Evolutionary conservation across 148 eudicot species (phyloP), one percentile per base, ranked within the genome.

Genomic region (Pharnaceum exiguum): DNA sequence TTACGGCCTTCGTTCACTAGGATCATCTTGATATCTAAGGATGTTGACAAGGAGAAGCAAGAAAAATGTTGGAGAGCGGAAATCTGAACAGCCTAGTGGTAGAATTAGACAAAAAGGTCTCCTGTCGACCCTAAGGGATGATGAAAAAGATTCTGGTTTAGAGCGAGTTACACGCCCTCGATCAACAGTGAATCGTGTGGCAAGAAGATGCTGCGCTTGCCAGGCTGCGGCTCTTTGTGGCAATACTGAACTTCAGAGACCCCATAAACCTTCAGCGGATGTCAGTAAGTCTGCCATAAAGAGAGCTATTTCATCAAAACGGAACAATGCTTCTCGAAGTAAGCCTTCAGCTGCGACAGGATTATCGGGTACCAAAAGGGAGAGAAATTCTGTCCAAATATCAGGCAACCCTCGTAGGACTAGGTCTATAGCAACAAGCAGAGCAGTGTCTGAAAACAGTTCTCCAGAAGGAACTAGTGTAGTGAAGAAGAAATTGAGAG

Each of bases 201-300:
- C 51, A 2, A 39, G 56, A 35, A 62, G 32, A 48, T 39, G 68
- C 21, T 67, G 59, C 51, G 59, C 65, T 23, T 59, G 64, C 26
- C 35, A 46, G 10, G 49, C 43, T 21, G 23, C 39, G 19, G 38
- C 3, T 1, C 22, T 28, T 53, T 21, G n/a, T n/a, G n/a, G 28
- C 43, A 35, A 10, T 16, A 33, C 3, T 53, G 57, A 33, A 18
- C 33, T 5, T 18, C 38, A 31, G 22, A 39, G 10, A 49, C 26
- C 55, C 16, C 67, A 60, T 11, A 51, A 60, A 55, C 17, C 63
- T 30, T 23, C 56, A 35, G 44, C 8, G 29, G 47, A 7, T 44
- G 47, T n/a, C 26, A 45, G 18, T 25, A 61, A 55, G 47, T 23
- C 39, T 30, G 24, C 25, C 19, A n/a, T 16, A 8, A 31, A 30